Evolutionary conservation across 2,329 filamentous ascomycete genomes (phyloP).

Genomic region (Pseudogymnoascus sp.): DNA sequence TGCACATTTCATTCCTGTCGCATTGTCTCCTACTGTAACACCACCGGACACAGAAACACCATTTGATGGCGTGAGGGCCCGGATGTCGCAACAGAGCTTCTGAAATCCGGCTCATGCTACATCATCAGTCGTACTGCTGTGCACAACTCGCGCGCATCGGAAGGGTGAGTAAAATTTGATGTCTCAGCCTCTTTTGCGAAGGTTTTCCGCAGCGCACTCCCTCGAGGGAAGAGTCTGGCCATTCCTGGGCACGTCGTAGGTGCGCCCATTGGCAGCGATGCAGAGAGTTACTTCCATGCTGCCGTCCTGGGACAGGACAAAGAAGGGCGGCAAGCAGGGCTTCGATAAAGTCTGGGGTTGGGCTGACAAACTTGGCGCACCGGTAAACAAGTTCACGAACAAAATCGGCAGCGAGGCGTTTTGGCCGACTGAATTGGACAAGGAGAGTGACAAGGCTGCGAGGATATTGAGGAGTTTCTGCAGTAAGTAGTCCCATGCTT

Average conservation of each 20-base stretch:
- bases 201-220: not conserved
- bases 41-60: not conserved
- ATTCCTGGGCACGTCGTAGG: not conserved
- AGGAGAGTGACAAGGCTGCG: conserved; percentile 86
- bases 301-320: conserved; percentile 48
- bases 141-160: not conserved
- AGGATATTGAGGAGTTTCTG: conserved; percentile 87
- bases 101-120: not conserved
- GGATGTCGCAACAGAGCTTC: conserved; percentile 4
- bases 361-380: conserved; percentile 61
- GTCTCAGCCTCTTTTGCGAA: conserved; percentile 3
- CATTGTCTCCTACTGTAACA: not conserved
- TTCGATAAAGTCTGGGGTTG: conserved; percentile 68
- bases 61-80: not conserved
- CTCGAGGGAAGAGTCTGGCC: not conserved
- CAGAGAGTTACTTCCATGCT: conserved; percentile 30
- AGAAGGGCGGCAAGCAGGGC: conserved; percentile 53
- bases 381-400: conserved; percentile 76
- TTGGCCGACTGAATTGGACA: conserved; percentile 79
- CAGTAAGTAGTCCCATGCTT: conserved; percentile 48
- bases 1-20: not conserved
- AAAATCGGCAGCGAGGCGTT: conserved; percentile 77
- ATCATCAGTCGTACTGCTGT: not conserved
- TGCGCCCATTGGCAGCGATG: conserved; percentile 21
- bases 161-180: conserved; percentile 5